phyloP scores from a whole-genome alignment of 257 asterid species.

The Solanum neorickii region DNA sequence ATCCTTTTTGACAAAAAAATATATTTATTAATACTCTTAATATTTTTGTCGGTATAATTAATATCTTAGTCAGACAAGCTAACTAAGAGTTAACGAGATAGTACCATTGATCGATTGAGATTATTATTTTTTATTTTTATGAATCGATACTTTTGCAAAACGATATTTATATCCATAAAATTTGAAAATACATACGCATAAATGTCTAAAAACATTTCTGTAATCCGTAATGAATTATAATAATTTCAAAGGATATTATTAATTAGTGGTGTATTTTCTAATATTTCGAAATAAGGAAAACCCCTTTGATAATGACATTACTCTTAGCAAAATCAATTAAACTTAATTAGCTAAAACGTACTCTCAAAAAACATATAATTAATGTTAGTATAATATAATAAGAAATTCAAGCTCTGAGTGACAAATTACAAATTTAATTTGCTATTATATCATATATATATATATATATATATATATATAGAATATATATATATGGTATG shows the following conservation, averaged over 20 bases:
- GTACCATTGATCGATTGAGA: background rate
- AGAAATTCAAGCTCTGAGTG: background rate
- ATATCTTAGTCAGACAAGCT: background rate
- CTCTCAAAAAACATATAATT: background rate
- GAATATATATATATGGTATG: background rate
- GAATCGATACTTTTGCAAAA: background rate
- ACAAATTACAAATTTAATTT: background rate
- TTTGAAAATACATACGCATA: background rate
- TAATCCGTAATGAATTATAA: background rate
- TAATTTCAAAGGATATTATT: background rate
- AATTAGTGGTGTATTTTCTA: background rate
- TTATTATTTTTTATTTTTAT: accelerated
- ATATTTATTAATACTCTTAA: no score
- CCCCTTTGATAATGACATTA: background rate
- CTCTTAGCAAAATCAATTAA: background rate
- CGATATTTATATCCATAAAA: no score
- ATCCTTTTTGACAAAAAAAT: background rate
- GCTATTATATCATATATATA: background rate
- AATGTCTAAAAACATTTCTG: background rate
- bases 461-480: no score
- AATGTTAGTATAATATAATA: background rate
- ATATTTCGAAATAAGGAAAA: background rate
- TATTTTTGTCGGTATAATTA: background rate
- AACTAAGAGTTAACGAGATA: no score
- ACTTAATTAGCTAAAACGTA: background rate